Evolutionary conservation across 2,329 filamentous ascomycete species (phyloP).

Genomic region (Diaporthe citri): DNA sequence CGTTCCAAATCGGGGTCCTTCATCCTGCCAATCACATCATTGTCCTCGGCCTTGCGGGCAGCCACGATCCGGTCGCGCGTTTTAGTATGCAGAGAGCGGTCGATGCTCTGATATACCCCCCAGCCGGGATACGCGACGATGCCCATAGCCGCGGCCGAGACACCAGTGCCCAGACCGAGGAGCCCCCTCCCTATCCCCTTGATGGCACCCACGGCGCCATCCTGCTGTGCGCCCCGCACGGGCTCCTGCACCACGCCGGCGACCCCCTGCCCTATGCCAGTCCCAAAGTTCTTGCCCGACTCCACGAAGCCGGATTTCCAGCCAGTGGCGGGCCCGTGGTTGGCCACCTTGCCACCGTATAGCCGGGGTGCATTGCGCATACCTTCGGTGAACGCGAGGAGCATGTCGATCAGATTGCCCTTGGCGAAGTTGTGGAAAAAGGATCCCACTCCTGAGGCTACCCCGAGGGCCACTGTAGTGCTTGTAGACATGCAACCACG

Average conservation of each 20-base stretch:
- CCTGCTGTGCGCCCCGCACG: not conserved
- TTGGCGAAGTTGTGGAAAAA: conserved; percentile 13
- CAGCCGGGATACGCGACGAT: conserved; percentile 6
- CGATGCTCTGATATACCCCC: conserved; percentile 11
- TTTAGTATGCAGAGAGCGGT: conserved; percentile 1
- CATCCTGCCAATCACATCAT: not conserved
- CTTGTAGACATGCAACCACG: not conserved
- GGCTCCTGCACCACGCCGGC: conserved; percentile 6
- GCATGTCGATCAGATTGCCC: conserved; percentile 1
- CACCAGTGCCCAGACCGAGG: not conserved
- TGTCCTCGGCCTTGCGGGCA: not conserved
- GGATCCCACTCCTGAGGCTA: not conserved
- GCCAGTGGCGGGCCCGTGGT: not conserved
- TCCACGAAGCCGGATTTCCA: conserved; percentile 1
- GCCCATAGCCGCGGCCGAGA: not conserved
- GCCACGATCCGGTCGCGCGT: not conserved
- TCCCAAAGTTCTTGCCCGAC: conserved; percentile 1
- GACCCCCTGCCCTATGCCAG: not conserved
- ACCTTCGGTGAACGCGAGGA: not conserved
- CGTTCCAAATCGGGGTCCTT: not conserved
- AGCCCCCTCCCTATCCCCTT: not conserved
- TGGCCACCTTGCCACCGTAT: not conserved
- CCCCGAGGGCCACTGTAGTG: not conserved
- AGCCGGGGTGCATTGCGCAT: conserved; percentile 1
- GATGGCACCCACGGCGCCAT: not conserved